These are phyloP conservation scores for Perkinsus olseni DNA, from an alignment of 169 alveolate species.

Conservation along the genomic window DNA sequence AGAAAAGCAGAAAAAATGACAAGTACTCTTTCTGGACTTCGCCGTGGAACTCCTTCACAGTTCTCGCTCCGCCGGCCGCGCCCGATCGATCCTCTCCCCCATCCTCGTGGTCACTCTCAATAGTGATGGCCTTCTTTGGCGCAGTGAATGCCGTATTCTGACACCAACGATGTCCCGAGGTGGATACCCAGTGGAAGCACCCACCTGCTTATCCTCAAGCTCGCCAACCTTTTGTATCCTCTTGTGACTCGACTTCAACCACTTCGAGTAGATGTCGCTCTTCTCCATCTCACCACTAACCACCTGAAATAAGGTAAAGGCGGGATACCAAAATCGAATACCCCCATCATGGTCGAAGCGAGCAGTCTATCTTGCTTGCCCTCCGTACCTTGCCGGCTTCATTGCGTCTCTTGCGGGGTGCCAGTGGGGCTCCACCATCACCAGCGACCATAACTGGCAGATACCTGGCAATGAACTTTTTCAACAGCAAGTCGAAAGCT, in stretches of 20 bases:
- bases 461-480: slow-evolving; percentile 20
- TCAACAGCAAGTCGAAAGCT: slow-evolving; percentile 6
- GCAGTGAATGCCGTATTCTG: background rate
- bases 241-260: slow-evolving; percentile 26
- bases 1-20: background rate
- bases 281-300: slow-evolving; percentile 28
- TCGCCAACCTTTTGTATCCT: slow-evolving; percentile 36
- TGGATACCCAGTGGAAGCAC: background rate
- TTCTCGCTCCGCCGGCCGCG: background rate
- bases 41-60: background rate
- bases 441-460: background rate
- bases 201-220: slow-evolving; percentile 18
- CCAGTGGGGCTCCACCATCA: background rate
- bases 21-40: background rate
- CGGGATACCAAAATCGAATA: background rate
- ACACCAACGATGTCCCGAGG: background rate
- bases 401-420: background rate
- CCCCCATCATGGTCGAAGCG: no score
- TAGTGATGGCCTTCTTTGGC: background rate
- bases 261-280: slow-evolving; percentile 28
- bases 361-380: background rate
- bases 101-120: background rate
- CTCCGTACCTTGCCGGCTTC: background rate
- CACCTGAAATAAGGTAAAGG: background rate
- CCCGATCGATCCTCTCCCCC: background rate